phyloP scores from a whole-genome alignment of 371 early-diverging fungal genomes.

The Fennellomyces sp. region DNA sequence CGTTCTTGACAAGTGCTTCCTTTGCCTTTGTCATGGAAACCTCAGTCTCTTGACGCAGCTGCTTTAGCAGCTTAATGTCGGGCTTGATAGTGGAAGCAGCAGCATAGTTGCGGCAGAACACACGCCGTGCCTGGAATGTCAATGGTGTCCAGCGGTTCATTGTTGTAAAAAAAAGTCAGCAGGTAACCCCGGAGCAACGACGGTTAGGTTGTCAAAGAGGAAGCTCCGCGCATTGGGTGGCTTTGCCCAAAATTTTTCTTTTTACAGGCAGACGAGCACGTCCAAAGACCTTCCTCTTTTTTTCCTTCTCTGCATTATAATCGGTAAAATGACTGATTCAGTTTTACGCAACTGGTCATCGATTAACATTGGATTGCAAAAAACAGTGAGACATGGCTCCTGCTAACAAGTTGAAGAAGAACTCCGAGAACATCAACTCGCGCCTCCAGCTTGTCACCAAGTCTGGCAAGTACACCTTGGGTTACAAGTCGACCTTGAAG shows the following conservation, averaged over 20 bases:
- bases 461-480: constrained; percentile 97
- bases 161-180: too few relatives aligned
- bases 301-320: not conserved
- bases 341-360: not conserved
- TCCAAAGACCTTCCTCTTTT: constrained; percentile 1
- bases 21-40: constrained; percentile 87
- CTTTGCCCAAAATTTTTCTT: not conserved
- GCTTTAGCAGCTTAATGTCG: constrained; percentile 69
- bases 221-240: too few relatives aligned
- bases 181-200: too few relatives aligned
- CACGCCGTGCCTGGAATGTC: not conserved
- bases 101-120: constrained; percentile 13
- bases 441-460: constrained; percentile 98
- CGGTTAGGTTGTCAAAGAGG: too few relatives aligned
- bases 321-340: not conserved
- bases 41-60: constrained; percentile 82
- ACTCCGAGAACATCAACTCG: constrained; percentile 95
- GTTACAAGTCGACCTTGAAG: constrained; percentile 98
- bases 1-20: constrained; percentile 76
- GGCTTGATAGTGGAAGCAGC: constrained; percentile 58
- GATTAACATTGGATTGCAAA: not conserved
- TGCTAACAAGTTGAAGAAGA: constrained; percentile 73
- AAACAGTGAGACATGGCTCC: constrained; percentile 45
- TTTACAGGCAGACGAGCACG: not conserved
- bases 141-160: constrained; percentile 3